Evolutionary conservation across 2,329 filamentous ascomycete genomes (phyloP).

Genomic region (Hymenoscyphus salicellus): DNA sequence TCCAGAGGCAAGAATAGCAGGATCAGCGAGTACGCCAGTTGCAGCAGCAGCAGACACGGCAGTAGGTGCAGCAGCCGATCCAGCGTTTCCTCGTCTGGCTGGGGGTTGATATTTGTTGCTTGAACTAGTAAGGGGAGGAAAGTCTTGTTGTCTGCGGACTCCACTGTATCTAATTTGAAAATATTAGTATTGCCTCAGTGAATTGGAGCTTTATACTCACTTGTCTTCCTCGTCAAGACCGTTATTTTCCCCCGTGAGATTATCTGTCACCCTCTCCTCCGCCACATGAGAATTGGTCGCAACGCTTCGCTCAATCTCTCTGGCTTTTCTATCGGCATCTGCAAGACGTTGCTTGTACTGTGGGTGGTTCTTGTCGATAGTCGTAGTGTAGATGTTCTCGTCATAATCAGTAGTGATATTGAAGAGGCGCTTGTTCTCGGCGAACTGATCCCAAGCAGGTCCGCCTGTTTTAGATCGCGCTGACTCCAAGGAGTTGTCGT

Average conservation of each 20-base stretch:
- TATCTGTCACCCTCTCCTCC: constrained; percentile 79
- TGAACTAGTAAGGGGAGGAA: constrained; percentile 57
- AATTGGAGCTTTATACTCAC: constrained; percentile 45
- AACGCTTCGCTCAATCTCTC: constrained; percentile 79
- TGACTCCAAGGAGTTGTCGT: constrained; percentile 69
- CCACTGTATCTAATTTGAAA: constrained; percentile 71
- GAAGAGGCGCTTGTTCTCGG: constrained; percentile 81
- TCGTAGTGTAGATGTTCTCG: constrained; percentile 90
- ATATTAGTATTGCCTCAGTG: constrained; percentile 9
- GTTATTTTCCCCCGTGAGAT: constrained; percentile 60
- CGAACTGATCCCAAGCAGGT: constrained; percentile 84
- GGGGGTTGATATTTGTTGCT: constrained; percentile 82
- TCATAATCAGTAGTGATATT: constrained; percentile 88
- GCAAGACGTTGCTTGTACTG: constrained; percentile 75
- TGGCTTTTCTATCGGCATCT: constrained; percentile 76
- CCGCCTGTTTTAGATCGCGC: constrained; percentile 22
- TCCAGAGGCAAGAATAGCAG: constrained; percentile 87
- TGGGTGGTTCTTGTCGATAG: constrained; percentile 80
- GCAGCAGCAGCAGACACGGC: constrained; percentile 69
- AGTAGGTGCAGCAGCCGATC: constrained; percentile 67
- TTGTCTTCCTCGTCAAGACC: constrained; percentile 88
- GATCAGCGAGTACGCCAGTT: constrained; percentile 54
- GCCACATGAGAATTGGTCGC: constrained; percentile 78
- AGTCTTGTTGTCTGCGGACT: constrained; percentile 72
- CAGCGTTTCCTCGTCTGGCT: constrained; percentile 75